A percentile compares a stretch with the other conserved stretches of the same genome.
Conservation (phyloP, 2,329 filamentous ascomycete species). For the Diaporthe sp. region DNA sequence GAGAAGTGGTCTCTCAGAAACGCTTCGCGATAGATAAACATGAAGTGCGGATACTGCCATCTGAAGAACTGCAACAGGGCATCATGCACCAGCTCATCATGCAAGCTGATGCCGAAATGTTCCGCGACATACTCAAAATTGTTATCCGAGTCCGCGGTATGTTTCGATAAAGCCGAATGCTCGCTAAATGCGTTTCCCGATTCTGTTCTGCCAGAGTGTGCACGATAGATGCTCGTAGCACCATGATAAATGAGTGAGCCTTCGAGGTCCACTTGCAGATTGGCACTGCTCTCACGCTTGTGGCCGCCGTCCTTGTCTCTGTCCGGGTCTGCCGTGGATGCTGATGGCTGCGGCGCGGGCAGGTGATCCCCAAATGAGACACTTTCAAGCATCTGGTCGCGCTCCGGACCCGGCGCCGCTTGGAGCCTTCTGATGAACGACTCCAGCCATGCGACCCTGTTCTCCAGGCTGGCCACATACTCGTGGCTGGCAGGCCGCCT, state of each 20-base stretch:
- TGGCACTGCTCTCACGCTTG: background rate
- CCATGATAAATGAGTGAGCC: slow-evolving; percentile 44
- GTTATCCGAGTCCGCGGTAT: background rate
- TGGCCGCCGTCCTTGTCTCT: background rate
- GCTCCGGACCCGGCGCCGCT: slow-evolving; percentile 19
- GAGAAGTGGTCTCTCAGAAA: slow-evolving; percentile 48
- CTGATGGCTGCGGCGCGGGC: background rate
- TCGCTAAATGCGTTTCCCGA: slow-evolving; percentile 40
- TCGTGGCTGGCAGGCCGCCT: slow-evolving; percentile 40
- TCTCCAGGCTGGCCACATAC: slow-evolving; percentile 37
- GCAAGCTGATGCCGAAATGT: slow-evolving; percentile 47
- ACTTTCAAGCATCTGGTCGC: slow-evolving; percentile 23
- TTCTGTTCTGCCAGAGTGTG: slow-evolving; percentile 13
- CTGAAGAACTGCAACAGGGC: slow-evolving; percentile 47
- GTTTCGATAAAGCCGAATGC: background rate
- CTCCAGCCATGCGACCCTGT: slow-evolving; percentile 42
- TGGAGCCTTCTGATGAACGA: slow-evolving; percentile 39
- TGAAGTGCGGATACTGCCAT: slow-evolving; percentile 51
- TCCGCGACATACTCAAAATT: slow-evolving; percentile 41
- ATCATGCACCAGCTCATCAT: slow-evolving; percentile 43
- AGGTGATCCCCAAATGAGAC: background rate
- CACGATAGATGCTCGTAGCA: slow-evolving; percentile 47
- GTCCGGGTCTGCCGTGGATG: background rate
- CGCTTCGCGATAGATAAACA: slow-evolving; percentile 50
- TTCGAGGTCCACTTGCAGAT: slow-evolving; percentile 32